Percentiles rank a stretch among this genome's conserved stretches.
phyloP scores from a whole-genome alignment of 2,329 filamentous ascomycete genomes.

The Xylariaceae sp. region DNA sequence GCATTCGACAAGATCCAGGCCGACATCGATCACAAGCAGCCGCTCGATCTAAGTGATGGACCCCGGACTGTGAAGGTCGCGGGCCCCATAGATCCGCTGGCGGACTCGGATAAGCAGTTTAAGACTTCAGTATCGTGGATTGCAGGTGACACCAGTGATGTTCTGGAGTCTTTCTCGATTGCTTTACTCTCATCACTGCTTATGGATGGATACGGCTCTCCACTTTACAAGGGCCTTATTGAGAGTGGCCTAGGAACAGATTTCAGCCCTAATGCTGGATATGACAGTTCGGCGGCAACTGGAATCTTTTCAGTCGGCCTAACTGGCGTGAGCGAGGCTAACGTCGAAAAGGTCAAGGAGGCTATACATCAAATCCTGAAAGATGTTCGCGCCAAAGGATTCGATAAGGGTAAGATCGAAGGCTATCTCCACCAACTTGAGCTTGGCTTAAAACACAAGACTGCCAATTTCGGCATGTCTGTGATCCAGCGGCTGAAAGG shows the following conservation, averaged over 20 bases:
- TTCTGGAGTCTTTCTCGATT: slow-evolving; percentile 84
- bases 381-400: slow-evolving; percentile 69
- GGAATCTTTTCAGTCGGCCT: slow-evolving; percentile 88
- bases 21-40: slow-evolving; percentile 71
- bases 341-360: slow-evolving; percentile 72
- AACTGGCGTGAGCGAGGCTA: slow-evolving; percentile 79
- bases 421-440: slow-evolving; percentile 93
- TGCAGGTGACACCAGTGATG: slow-evolving; percentile 74
- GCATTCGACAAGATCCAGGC: slow-evolving; percentile 67
- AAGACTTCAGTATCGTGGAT: slow-evolving; percentile 96
- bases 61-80: slow-evolving; percentile 66
- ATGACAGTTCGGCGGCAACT: slow-evolving; percentile 71
- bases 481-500: slow-evolving; percentile 85
- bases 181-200: slow-evolving; percentile 78
- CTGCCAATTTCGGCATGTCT: slow-evolving; percentile 87
- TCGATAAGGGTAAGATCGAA: slow-evolving; percentile 86
- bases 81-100: slow-evolving; percentile 82
- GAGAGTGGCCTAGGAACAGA: slow-evolving; percentile 88
- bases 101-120: slow-evolving; percentile 79
- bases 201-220: slow-evolving; percentile 92
- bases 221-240: slow-evolving; percentile 82
- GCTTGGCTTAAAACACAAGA: slow-evolving; percentile 92
- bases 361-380: slow-evolving; percentile 69
- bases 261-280: slow-evolving; percentile 92
- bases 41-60: slow-evolving; percentile 65